Conservation (phyloP, 2,329 filamentous ascomycete species). For the Talaromyces sp. region DNA sequence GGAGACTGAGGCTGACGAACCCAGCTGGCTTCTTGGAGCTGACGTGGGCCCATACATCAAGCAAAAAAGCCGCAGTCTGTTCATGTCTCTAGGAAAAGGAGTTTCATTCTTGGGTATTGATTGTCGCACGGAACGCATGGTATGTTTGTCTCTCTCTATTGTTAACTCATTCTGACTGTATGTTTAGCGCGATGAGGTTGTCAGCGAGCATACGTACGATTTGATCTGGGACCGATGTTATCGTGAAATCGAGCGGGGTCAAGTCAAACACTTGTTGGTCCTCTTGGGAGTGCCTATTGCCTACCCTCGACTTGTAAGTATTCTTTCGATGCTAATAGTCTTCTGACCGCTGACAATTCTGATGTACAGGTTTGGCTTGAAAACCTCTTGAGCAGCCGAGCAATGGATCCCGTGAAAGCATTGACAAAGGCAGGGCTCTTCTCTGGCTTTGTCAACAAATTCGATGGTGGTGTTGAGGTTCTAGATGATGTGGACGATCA, state of each 20-base stretch:
- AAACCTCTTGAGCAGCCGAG: slow-evolving; percentile 71
- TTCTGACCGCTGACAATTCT: slow-evolving; percentile 35
- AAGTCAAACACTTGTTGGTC: slow-evolving; percentile 86
- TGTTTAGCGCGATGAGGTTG: slow-evolving; percentile 64
- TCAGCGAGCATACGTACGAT: slow-evolving; percentile 79
- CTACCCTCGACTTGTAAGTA: slow-evolving; percentile 70
- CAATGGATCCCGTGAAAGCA: slow-evolving; percentile 87
- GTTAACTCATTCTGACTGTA: slow-evolving; percentile 23
- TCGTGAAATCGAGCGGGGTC: slow-evolving; percentile 73
- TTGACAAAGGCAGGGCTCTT: slow-evolving; percentile 78
- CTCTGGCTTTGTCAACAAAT: slow-evolving; percentile 76
- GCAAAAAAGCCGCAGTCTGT: slow-evolving; percentile 78
- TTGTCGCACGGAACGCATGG: slow-evolving; percentile 82
- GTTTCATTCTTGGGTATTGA: slow-evolving; percentile 84
- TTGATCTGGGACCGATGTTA: slow-evolving; percentile 83
- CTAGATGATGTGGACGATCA: slow-evolving; percentile 92
- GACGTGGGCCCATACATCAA: slow-evolving; percentile 85
- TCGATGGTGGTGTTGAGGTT: slow-evolving; percentile 88
- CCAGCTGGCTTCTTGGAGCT: slow-evolving; percentile 83
- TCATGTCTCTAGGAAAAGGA: slow-evolving; percentile 75
- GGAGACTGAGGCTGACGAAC: slow-evolving; percentile 79
- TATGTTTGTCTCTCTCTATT: slow-evolving; percentile 25
- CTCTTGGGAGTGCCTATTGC: slow-evolving; percentile 80
- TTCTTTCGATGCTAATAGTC: neutral
- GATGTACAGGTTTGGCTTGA: slow-evolving; percentile 58